phyloP scores from a whole-genome alignment of 371 early-diverging fungal species.

The Smittium mucronatum region DNA sequence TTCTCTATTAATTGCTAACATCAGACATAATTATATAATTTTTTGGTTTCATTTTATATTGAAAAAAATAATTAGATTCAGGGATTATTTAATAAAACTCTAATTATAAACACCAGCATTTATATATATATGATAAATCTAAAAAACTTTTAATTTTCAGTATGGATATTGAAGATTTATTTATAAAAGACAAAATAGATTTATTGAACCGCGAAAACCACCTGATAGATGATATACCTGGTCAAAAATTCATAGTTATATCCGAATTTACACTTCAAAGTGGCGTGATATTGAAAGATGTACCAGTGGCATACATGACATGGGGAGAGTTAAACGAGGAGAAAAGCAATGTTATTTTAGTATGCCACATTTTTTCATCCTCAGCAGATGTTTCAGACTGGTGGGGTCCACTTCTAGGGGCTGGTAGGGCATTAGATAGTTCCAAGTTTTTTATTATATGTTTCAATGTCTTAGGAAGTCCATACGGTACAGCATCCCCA shows the following conservation, averaged over 20 bases:
- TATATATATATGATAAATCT: no score
- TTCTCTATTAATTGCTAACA: no score
- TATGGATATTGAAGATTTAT: no score
- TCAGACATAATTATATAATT: no score
- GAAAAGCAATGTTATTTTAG: slow-evolving; percentile 79
- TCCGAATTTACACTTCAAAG: slow-evolving; percentile 65
- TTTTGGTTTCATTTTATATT: no score
- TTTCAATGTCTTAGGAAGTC: slow-evolving; percentile 87
- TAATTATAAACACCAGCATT: no score
- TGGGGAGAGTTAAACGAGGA: slow-evolving; percentile 81
- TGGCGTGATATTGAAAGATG: slow-evolving; percentile 50
- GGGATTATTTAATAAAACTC: no score
- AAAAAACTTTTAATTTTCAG: no score
- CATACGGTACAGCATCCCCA: slow-evolving; percentile 90
- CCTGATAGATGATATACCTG: slow-evolving; percentile 38
- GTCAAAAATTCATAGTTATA: slow-evolving; percentile 55
- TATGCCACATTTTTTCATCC: slow-evolving; percentile 92
- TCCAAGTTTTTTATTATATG: slow-evolving; percentile 84
- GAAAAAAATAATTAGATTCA: no score
- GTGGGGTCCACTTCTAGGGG: slow-evolving; percentile 93
- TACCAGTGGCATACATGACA: slow-evolving; percentile 90
- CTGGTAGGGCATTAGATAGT: slow-evolving; percentile 77
- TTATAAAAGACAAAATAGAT: no score
- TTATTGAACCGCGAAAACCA: slow-evolving; percentile 6
- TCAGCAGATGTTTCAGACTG: slow-evolving; percentile 91